Evolutionary conservation across 805 yeast genomes (phyloP), one percentile per base, ranked within the genome.

Genomic region (Metschnikowia dekortorum): DNA sequence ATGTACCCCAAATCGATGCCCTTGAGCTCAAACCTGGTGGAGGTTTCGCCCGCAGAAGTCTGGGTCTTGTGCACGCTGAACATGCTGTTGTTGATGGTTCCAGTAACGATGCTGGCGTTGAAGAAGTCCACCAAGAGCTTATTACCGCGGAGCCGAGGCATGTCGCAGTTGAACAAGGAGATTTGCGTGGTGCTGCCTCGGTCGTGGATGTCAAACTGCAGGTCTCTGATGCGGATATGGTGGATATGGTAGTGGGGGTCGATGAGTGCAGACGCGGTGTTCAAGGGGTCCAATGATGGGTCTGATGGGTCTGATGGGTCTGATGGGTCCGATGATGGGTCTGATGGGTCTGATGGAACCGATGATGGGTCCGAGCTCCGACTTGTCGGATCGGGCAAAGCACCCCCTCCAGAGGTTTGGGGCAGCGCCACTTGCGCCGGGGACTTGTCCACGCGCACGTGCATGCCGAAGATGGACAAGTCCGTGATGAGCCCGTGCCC

Each of bases 51-150:
- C 36, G 63, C 70, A 52, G 75, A 66, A 49, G 78, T 76, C 61
- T 86, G 92, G 57, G 87, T 79, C 61, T 85, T 85, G 58, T 87
- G 94, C 22, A 87, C 75, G 0, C 90, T 85, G 67, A 87, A 86
- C 65, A 87, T 71, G 1, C 94, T 81, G 48, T 85, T 85, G 60
- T 86, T 85, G 11, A 87, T 73, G 0, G 91, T 81, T 0, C 95
- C 95, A 13, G 87, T 82, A 32, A 85, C 82, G 44, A 84, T 82
- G 49, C 76, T 75, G 11, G 90, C 88, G 61, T 82, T 83, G 67
- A 87, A 77, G 48, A 87, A 75, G 63, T 87, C 94, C 49, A 83
- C 68, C 39, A 84, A 66, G 30, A 83, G 58, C 73, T 85, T 77
- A 48, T 78, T 74, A 8, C 82, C 75, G 39, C 89, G 70, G 37